Percentiles rank a stretch among this genome's conserved stretches.
Conservation (phyloP, 2,329 filamentous ascomycete genomes). For the Mariannaea elegans region DNA sequence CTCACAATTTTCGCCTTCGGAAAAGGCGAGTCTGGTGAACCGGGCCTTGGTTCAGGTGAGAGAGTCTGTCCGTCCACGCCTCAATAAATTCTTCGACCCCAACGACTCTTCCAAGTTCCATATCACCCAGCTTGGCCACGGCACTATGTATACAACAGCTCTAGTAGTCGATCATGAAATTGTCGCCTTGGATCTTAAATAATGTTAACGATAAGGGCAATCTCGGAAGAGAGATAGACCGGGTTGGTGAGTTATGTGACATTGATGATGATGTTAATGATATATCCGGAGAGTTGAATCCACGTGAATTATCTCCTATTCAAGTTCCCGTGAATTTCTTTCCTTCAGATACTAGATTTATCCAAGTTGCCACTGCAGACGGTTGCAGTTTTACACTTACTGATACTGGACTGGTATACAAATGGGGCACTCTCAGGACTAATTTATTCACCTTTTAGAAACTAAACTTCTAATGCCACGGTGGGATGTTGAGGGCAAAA, state of each 20-base stretch:
- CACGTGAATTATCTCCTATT: neutral
- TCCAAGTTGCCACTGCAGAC: neutral
- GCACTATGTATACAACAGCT: neutral
- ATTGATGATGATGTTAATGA: neutral
- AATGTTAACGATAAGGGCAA: neutral
- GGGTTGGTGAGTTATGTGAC: neutral
- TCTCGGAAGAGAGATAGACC: neutral
- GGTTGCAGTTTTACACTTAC: neutral
- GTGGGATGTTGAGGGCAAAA: neutral
- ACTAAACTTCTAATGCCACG: neutral
- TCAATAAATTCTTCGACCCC: neutral
- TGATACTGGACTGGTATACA: neutral
- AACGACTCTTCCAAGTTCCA: neutral
- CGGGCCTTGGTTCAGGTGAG: neutral
- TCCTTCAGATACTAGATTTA: neutral
- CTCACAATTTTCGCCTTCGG: neutral
- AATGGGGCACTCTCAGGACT: neutral
- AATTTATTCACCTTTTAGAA: too few relatives aligned
- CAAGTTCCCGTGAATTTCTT: neutral
- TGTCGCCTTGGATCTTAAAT: neutral
- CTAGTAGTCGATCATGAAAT: neutral
- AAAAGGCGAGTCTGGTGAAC: neutral
- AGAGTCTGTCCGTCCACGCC: neutral
- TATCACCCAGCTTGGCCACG: neutral
- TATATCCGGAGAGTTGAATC: neutral